These are phyloP conservation scores for Asparagopsis taxiformis DNA, from an alignment of 31 red algal genomes.

Conservation along the genomic window DNA sequence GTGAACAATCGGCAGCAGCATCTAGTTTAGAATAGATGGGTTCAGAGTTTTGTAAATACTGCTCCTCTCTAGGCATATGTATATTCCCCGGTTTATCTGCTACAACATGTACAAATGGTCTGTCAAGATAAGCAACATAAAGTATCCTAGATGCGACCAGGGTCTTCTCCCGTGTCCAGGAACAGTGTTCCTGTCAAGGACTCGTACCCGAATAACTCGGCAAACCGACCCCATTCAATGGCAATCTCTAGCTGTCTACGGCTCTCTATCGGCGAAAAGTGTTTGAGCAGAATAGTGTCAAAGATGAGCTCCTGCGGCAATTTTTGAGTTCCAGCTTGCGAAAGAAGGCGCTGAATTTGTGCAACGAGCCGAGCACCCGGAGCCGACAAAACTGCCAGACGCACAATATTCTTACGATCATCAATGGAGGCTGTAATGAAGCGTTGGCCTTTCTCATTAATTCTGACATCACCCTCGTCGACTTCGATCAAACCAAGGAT, in stretches of 20 bases:
- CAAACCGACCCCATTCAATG: conserved; percentile 99
- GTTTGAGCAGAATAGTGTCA: conserved; percentile 89
- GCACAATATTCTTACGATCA: conserved; percentile 92
- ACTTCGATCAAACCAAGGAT: conserved; percentile 88
- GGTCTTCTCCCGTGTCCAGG: conserved; percentile 83
- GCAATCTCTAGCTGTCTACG: conserved; percentile 94
- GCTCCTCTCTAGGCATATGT: neutral
- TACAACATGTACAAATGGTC: neutral
- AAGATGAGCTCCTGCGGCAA: conserved; percentile 97
- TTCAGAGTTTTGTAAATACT: neutral
- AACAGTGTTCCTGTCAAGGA: conserved; percentile 84
- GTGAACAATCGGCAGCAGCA: conserved; percentile 5
- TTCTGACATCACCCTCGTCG: conserved; percentile 80
- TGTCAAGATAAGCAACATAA: neutral
- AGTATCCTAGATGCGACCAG: conserved; percentile 11
- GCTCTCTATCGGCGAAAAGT: conserved; percentile 89
- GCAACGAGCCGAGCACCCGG: conserved; percentile 79
- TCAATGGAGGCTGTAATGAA: conserved; percentile 86
- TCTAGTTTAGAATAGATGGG: conserved; percentile 36
- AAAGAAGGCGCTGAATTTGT: conserved; percentile 78
- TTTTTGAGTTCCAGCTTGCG: conserved; percentile 58
- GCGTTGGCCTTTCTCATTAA: conserved; percentile 64
- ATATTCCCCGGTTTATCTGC: neutral
- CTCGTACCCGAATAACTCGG: conserved; percentile 97
- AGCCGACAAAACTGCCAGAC: conserved; percentile 44